Evolutionary conservation across 192 early-diverging fungal species (phyloP), one percentile per base, ranked within the genome.

Genomic region (Funneliformis geosporum): DNA sequence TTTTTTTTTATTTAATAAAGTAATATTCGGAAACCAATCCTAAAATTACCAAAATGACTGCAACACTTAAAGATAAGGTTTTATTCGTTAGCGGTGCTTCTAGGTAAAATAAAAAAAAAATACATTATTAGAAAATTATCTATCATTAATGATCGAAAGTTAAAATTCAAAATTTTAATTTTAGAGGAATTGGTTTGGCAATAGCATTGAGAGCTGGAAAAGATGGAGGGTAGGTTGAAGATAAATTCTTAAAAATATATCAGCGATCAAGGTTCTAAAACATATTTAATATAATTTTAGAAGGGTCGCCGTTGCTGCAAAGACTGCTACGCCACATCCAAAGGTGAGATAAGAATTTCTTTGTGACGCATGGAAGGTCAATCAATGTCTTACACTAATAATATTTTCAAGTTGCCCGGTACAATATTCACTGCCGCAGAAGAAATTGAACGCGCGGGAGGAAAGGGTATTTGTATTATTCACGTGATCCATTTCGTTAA

Each of bases 351-450:
- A 25, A 25, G 10, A 50, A 66, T 27, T 62, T 61, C 25, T 28
- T 55, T n/a, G 44, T 28, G 47, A 28, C 27, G n/a, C 25, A 71
- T 65, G 25, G 67, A 79, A 64, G 8, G 18, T 33, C 0, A 25
- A n/a, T 18, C n/a, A 67, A 10, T 18, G 8, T 38, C 27, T 65
- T 65, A 23, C 67, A 33, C 33, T 2, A 33, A 33, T 80, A 55
- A 59, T 40, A 23, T 33, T 47, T 40, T 28, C 12, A 81, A 92
- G 88, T 90, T 96, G 8, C 93, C 93, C 8, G 95, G 95, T 75
- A 96, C 95, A 1, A 94, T 96, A 77, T 93, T 89, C 84, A 89
- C 90, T 21, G 91, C 93, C 23, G 95, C 94, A 39, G 83, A 88
- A 67, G 93, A 90, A 59, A 91, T 96, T 60, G 90, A 92, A 75